Evolutionary conservation across 345 rosid genomes (phyloP), one percentile per base, ranked within the genome.

Genomic region (Aquilaria sinensis): DNA sequence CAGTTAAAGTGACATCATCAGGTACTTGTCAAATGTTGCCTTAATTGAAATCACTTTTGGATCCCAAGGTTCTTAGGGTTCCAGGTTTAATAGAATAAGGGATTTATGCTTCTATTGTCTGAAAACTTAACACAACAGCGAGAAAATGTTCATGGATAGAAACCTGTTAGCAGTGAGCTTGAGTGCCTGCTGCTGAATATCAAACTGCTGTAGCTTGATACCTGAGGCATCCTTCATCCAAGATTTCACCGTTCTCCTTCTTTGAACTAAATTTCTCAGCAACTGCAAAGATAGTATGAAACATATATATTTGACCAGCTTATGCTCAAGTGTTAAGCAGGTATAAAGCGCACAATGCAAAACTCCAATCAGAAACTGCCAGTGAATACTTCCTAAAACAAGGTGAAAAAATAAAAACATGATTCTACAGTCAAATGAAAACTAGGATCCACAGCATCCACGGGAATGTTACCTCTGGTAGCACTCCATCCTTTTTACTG

Each of bases 81-180:
- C 8, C 43, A 37, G 2, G 43, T 37, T 37, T 37, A 8, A 5
- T 37, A 4, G 43, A 5, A 37, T 8, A 37, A 37, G 43, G 43
- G 43, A 37, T 37, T 37, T 37, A 3, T 37, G 43, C 43, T 37
- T 37, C 5, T 37, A 5, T 4, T 37, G 5, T 37, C 5, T 37
- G 8, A 8, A 37, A 37, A 37, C 43, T 37, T 4, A 62, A 54
- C 33, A 67, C 37, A 66, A 60, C 41, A 37, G 43, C 7, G 5
- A 37, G 43, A 8, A 37, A 37, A 37, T 5, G 43, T 37, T 37
- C 58, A 57, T 65, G 57, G 15, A 56, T 50, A 53, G 51, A 57
- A 67, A 85, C 99, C 99, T 94, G 74, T 90, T 94, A 67, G 97
- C 99, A 53, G 97, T 90, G 72, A 94, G 96, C 78, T 94, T 94